Percentiles rank a stretch among this genome's conserved stretches.
Conservation (phyloP, 768 basidiomycete species). For the Pleurotus djamor region DNA sequence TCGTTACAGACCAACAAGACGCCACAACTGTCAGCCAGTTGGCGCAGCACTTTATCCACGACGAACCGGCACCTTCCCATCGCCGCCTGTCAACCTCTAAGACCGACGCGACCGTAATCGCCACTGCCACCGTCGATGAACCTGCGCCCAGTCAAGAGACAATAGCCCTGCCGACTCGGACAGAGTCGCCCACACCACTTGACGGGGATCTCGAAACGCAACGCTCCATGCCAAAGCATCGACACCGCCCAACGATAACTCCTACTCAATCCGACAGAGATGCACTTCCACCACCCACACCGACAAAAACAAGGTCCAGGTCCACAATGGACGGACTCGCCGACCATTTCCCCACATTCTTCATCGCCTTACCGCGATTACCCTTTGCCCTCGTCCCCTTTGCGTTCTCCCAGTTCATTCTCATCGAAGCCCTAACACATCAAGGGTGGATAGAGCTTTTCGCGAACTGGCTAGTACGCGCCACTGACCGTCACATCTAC, state of each 20-base stretch:
- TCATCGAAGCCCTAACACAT: conserved; percentile 79
- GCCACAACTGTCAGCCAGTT: conserved; percentile 12
- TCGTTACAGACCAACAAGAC: conserved; percentile 9
- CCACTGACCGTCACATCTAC: conserved; percentile 25
- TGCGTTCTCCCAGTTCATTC: conserved; percentile 92
- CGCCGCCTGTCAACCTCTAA: background rate
- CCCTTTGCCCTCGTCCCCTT: conserved; percentile 88
- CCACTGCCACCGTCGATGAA: background rate
- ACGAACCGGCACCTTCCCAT: background rate
- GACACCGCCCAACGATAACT: background rate
- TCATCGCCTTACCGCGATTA: conserved; percentile 61
- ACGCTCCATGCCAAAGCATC: background rate
- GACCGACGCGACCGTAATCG: background rate
- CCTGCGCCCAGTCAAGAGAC: background rate
- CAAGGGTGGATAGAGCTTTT: conserved; percentile 91
- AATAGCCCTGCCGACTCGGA: background rate
- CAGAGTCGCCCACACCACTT: background rate
- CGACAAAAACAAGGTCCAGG: background rate
- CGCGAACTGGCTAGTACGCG: conserved; percentile 52
- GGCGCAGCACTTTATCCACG: conserved; percentile 9
- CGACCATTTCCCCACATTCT: conserved; percentile 67
- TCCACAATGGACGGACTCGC: conserved; percentile 14
- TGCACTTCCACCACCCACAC: background rate
- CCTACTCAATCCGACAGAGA: background rate
- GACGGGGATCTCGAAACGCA: background rate